Conservation (phyloP, 202 grass and related monocot genomes). For the Hordeum pubiflorum region DNA sequence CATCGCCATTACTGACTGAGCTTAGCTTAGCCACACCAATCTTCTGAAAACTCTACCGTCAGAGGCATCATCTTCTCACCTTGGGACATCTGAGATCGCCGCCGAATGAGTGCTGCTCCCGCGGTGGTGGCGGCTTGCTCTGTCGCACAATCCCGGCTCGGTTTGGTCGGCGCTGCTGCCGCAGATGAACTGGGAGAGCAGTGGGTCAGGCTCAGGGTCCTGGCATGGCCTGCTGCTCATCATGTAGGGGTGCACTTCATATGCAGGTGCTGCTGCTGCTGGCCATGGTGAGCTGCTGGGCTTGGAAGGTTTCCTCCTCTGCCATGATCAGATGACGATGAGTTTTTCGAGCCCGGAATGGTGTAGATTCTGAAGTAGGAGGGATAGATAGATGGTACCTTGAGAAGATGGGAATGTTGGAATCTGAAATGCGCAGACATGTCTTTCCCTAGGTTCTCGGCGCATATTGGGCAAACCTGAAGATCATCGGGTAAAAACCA, state of each 20-base stretch:
- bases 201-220: constrained; percentile 56
- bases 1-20: neutral
- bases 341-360: neutral
- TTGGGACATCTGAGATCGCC: neutral
- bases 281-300: constrained; percentile 34
- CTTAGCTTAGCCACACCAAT: neutral
- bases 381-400: constrained; percentile 29
- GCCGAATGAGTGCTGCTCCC: neutral
- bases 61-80: neutral
- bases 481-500: neutral
- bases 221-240: constrained; percentile 16
- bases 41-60: neutral
- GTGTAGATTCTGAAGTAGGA: neutral
- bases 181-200: constrained; percentile 74
- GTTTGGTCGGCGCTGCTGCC: constrained; percentile 12
- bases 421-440: constrained; percentile 66
- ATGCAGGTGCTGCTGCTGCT: neutral
- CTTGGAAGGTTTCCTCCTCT: constrained; percentile 72
- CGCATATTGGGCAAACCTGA: constrained; percentile 83
- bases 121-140: neutral
- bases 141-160: neutral
- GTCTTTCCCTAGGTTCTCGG: constrained; percentile 60
- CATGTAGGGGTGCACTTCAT: constrained; percentile 25
- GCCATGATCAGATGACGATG: constrained; percentile 1
- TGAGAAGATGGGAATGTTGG: constrained; percentile 61